phyloP scores from a whole-genome alignment of 139 green algal species.

The Astrephomene gubernaculifera region DNA sequence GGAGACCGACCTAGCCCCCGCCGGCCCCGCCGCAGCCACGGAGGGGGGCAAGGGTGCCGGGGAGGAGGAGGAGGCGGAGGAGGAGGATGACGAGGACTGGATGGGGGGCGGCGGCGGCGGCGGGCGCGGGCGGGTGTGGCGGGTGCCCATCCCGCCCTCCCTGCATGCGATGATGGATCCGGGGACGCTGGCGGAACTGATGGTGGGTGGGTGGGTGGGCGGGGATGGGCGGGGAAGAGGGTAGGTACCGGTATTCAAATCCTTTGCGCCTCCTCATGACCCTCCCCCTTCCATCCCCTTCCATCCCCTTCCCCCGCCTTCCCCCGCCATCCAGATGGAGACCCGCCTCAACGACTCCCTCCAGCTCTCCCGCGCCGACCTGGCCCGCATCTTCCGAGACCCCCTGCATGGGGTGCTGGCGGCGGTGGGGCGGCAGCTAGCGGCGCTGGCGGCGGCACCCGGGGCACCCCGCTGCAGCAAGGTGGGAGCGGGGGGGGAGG shows the following conservation, averaged over 20 bases:
- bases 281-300: not conserved
- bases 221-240: not conserved
- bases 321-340: conserved; percentile 21
- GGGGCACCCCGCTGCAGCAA: conserved; percentile 13
- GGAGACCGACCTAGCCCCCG: not conserved
- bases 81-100: conserved; percentile 11
- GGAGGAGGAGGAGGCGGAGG: not conserved
- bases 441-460: conserved; percentile 14
- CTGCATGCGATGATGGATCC: conserved; percentile 13
- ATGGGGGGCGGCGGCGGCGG: not conserved
- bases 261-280: too few relatives aligned
- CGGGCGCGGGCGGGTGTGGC: not conserved
- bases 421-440: not conserved
- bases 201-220: not conserved
- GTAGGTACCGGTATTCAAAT: too few relatives aligned
- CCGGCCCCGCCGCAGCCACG: too few relatives aligned
- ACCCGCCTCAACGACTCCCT: conserved; percentile 9
- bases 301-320: not conserved
- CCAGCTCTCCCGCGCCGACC: not conserved
- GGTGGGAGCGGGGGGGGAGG: not conserved
- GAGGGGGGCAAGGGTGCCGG: not conserved
- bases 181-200: not conserved
- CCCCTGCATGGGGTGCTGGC: not conserved
- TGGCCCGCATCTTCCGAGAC: not conserved
- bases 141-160: conserved; percentile 25